Evolutionary conservation across 1,284 basidiomycete species (phyloP).

Genomic region (Rhizoctonia solani): DNA sequence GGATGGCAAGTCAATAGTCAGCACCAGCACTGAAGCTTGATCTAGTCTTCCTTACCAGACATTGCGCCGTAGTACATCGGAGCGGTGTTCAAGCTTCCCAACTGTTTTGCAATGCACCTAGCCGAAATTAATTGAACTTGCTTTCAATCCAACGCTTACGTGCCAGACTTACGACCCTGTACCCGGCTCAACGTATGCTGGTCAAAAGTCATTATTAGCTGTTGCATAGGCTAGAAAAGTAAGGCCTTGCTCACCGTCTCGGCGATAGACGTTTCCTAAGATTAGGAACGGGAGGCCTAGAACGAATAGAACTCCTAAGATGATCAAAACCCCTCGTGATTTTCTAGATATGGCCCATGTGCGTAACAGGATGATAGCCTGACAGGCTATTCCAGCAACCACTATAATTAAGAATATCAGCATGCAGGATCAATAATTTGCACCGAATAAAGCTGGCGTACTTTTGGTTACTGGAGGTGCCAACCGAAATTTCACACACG

Average conservation of each 20-base stretch:
- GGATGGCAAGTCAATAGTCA: not conserved
- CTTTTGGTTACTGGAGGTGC: constrained; percentile 30
- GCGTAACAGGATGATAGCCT: constrained; percentile 32
- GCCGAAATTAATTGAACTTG: not conserved
- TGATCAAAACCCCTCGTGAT: constrained; percentile 22
- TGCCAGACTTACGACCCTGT: constrained; percentile 22
- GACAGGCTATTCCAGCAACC: constrained; percentile 29
- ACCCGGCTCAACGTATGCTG: not conserved
- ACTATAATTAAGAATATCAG: not conserved
- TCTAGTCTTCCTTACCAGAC: not conserved
- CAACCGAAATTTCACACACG: constrained; percentile 5
- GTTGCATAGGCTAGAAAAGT: not conserved
- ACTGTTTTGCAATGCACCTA: constrained; percentile 31
- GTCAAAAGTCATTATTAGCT: not conserved
- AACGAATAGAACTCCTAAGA: constrained; percentile 18
- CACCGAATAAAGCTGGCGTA: not conserved
- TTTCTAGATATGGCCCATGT: constrained; percentile 32
- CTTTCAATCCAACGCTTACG: not conserved
- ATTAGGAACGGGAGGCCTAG: constrained; percentile 20
- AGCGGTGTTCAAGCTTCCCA: constrained; percentile 22
- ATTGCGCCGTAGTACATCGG: constrained; percentile 32
- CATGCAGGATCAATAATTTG: not conserved
- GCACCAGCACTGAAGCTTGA: not conserved
- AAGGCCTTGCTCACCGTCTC: not conserved
- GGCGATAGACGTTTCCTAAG: constrained; percentile 19